A percentile compares a stretch with the other conserved stretches of the same genome.
phyloP scores from a whole-genome alignment of 1,284 basidiomycete genomes.

The Coriolopsis trogii region DNA sequence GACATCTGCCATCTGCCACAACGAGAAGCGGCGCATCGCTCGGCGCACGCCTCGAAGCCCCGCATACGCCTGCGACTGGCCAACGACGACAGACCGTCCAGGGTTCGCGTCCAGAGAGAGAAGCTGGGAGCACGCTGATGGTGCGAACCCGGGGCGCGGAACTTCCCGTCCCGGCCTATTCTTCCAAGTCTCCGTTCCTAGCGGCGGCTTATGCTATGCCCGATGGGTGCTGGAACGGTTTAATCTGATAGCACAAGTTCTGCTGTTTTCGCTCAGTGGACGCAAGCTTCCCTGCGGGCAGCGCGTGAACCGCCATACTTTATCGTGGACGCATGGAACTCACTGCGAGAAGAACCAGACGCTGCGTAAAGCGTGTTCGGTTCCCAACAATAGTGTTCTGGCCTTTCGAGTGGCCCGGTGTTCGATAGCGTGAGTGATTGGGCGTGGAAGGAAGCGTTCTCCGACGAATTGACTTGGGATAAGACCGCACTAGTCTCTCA shows the following conservation, averaged over 20 bases:
- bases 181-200: constrained; percentile 15
- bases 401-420: no score
- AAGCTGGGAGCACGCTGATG: constrained; percentile 14
- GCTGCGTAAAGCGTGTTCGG: no score
- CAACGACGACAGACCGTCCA: neutral
- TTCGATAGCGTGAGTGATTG: no score
- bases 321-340: no score
- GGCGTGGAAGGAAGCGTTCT: neutral
- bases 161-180: neutral
- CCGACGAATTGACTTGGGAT: neutral
- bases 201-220: constrained; percentile 22
- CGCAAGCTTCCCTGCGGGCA: neutral
- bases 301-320: no score
- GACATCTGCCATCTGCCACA: neutral
- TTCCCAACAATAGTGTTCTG: no score
- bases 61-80: neutral
- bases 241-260: no score
- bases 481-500: neutral
- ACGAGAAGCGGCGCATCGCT: neutral
- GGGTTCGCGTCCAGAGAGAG: no score
- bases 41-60: no score
- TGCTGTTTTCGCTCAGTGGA: no score
- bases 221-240: constrained; percentile 6
- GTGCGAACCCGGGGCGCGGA: neutral
- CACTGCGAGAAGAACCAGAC: no score